Evolutionary conservation across 2,329 filamentous ascomycete species (phyloP).

Genomic region (Pezicula neosporulosa): DNA sequence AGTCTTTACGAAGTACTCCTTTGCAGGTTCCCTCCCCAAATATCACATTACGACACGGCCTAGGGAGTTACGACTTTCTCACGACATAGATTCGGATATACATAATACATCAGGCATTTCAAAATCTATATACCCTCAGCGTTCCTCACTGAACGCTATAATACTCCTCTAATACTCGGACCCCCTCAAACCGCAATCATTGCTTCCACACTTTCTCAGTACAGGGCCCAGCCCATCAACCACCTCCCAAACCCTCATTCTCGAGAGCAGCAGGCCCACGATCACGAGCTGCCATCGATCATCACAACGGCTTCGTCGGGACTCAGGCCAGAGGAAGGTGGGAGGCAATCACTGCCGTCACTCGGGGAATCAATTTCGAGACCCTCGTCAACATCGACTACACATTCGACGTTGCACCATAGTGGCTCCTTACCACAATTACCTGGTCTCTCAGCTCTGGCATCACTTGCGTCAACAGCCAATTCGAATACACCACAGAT

Average conservation of each 20-base stretch:
- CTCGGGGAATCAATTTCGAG: constrained; percentile 45
- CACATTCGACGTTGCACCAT: constrained; percentile 38
- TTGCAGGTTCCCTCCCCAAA: not conserved
- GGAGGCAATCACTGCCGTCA: constrained; percentile 42
- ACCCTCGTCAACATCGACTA: constrained; percentile 48
- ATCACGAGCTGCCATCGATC: constrained; percentile 41
- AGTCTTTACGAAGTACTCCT: not conserved
- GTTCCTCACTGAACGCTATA: constrained; percentile 24
- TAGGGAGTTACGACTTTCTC: not conserved
- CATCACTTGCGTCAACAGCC: constrained; percentile 47
- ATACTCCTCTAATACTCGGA: constrained; percentile 6
- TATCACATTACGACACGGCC: too few relatives aligned
- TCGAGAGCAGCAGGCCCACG: constrained; percentile 34
- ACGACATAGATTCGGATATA: constrained; percentile 13
- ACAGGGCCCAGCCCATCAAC: constrained; percentile 56
- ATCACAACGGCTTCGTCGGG: constrained; percentile 36
- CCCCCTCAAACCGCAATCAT: constrained; percentile 35
- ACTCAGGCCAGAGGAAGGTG: constrained; percentile 32
- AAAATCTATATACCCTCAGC: constrained; percentile 14
- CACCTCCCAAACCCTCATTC: constrained; percentile 39
- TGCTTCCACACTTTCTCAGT: constrained; percentile 58
- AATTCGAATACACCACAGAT: constrained; percentile 46
- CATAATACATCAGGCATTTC: constrained; percentile 9
- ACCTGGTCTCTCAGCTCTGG: constrained; percentile 56
- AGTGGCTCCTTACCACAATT: constrained; percentile 38